phyloP scores from a whole-genome alignment of 2,329 filamentous ascomycete species.

The Rugonectria rugulosa region DNA sequence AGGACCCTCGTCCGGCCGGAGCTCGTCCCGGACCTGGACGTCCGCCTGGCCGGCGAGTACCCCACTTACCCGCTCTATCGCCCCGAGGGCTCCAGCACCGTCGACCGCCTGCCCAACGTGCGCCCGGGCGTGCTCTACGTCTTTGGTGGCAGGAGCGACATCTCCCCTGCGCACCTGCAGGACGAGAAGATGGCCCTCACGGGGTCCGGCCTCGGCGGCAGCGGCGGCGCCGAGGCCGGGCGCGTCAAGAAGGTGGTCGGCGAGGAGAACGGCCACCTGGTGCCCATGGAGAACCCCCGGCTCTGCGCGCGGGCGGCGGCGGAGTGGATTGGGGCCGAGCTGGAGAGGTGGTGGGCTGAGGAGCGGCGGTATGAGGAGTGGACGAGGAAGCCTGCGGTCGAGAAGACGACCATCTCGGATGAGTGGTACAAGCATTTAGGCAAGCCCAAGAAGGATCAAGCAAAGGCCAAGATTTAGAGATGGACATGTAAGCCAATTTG shows the following conservation, averaged over 20 bases:
- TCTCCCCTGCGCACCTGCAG: constrained; percentile 60
- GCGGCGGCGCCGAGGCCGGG: constrained; percentile 68
- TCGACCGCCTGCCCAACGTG: constrained; percentile 64
- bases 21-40: constrained; percentile 55
- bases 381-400: constrained; percentile 54
- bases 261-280: constrained; percentile 75
- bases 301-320: constrained; percentile 69
- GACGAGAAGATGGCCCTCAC: constrained; percentile 70
- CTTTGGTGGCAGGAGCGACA: constrained; percentile 66
- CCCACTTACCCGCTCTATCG: constrained; percentile 69
- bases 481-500: background rate
- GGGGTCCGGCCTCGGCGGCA: constrained; percentile 71
- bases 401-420: constrained; percentile 61
- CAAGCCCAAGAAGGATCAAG: constrained; percentile 20
- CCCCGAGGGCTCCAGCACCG: constrained; percentile 66
- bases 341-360: constrained; percentile 64
- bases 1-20: constrained; percentile 49
- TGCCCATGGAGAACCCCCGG: constrained; percentile 80
- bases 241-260: constrained; percentile 72
- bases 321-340: constrained; percentile 63
- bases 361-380: constrained; percentile 65
- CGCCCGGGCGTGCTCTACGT: constrained; percentile 74
- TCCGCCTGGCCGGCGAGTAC: constrained; percentile 45
- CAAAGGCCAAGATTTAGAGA: constrained; percentile 42
- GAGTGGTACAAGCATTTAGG: constrained; percentile 64